A percentile compares a stretch with the other conserved stretches of the same genome.
phyloP scores from a whole-genome alignment of 345 rosid genomes.

The Nasturtium officinale region DNA sequence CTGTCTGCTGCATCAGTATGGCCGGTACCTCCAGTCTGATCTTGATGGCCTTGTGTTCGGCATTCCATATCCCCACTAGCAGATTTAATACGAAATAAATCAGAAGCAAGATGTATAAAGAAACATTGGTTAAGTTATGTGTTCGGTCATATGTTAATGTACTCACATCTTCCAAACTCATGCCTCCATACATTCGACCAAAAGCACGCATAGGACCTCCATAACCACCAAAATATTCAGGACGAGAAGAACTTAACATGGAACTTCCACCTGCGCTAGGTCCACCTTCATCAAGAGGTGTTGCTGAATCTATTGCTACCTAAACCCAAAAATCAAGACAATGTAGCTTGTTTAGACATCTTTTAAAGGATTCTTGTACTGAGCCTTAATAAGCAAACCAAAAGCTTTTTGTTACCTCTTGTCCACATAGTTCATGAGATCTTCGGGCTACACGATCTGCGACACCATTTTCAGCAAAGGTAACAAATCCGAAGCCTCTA shows the following conservation, averaged over 20 bases:
- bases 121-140: background rate
- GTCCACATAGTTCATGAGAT: conserved; percentile 96
- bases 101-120: background rate
- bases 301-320: conserved; percentile 98
- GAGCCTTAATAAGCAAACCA: conserved; percentile 6
- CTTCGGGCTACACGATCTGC: conserved; percentile 94
- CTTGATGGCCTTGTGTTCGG: conserved; percentile 68
- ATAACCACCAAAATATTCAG: conserved; percentile 70
- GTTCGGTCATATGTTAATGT: background rate
- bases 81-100: conserved; percentile 2
- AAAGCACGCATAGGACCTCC: conserved; percentile 85
- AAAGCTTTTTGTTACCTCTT: conserved; percentile 58
- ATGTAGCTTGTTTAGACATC: conserved; percentile 14
- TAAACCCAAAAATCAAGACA: conserved; percentile 35
- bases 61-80: conserved; percentile 79
- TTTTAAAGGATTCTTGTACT: background rate
- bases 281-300: conserved; percentile 86
- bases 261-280: conserved; percentile 58
- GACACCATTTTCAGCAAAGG: conserved; percentile 91
- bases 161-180: conserved; percentile 76
- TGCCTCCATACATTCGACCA: conserved; percentile 79
- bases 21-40: conserved; percentile 90
- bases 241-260: conserved; percentile 47
- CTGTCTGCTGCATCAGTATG: conserved; percentile 52
- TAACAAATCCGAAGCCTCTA: conserved; percentile 96